Evolutionary conservation across 2,329 filamentous ascomycete genomes (phyloP).

Genomic region (Fusarium sacchari): DNA sequence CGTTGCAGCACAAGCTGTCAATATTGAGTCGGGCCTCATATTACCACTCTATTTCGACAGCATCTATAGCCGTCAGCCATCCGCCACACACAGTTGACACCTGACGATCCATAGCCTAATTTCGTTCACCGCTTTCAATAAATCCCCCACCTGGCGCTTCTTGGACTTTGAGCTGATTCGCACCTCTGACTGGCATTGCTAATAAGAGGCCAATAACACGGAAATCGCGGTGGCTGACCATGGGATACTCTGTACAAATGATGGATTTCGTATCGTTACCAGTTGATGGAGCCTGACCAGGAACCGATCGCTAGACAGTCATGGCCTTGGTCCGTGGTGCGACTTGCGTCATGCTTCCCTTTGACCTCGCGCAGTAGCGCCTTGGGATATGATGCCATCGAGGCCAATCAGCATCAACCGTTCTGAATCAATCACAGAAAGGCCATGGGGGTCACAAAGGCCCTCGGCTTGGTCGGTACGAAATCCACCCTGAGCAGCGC

Average conservation of each 20-base stretch:
- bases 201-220: constrained; percentile 10
- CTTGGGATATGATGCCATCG: constrained; percentile 4
- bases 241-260: constrained; percentile 19
- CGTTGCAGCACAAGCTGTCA: background rate
- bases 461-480: constrained; percentile 20
- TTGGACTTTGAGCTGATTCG: constrained; percentile 13
- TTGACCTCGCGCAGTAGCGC: constrained; percentile 19
- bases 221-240: constrained; percentile 16
- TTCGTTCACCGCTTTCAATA: constrained; percentile 37
- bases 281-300: constrained; percentile 14
- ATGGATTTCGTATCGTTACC: constrained; percentile 16
- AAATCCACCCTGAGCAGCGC: constrained; percentile 25
- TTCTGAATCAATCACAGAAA: background rate
- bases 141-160: constrained; percentile 16
- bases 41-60: constrained; percentile 15
- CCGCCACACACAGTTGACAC: constrained; percentile 32
- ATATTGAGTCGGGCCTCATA: background rate
- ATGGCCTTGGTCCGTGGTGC: constrained; percentile 20
- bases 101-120: constrained; percentile 31
- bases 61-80: constrained; percentile 5
- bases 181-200: constrained; percentile 21
- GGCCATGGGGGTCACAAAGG: background rate
- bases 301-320: constrained; percentile 16
- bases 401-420: constrained; percentile 12
- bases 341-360: constrained; percentile 24